Percentiles rank a stretch among this genome's conserved stretches.
Evolutionary conservation across 257 asterid genomes (phyloP).

Genomic region (Gentiana dahurica): DNA sequence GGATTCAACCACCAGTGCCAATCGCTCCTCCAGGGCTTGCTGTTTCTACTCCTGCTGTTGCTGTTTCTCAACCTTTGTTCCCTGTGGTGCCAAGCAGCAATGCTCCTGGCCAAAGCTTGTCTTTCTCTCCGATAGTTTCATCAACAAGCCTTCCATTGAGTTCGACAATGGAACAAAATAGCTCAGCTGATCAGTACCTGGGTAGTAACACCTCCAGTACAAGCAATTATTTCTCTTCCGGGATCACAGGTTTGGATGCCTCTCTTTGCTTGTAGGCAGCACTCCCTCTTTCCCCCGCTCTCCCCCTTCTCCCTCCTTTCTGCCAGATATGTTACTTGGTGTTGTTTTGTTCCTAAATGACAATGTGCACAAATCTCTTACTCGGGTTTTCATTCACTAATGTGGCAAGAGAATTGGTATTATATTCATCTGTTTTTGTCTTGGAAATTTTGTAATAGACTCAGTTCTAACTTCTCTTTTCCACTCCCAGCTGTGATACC

Average conservation of each 20-base stretch:
- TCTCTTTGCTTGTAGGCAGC: too few species aligned
- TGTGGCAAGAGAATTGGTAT: too few species aligned
- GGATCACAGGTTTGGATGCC: slow-evolving; percentile 36
- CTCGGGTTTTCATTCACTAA: too few species aligned
- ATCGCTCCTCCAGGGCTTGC: slow-evolving; percentile 69
- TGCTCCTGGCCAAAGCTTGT: slow-evolving; percentile 36
- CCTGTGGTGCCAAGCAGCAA: slow-evolving; percentile 55
- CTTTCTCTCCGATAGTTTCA: slow-evolving; percentile 40
- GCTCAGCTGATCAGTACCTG: slow-evolving; percentile 27
- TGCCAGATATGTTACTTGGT: too few species aligned
- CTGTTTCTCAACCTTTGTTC: slow-evolving; percentile 71
- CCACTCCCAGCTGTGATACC: slow-evolving; percentile 22
- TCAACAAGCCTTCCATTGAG: slow-evolving; percentile 30
- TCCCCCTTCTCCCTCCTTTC: too few species aligned
- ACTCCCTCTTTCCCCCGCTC: too few species aligned
- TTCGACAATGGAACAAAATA: slow-evolving; percentile 30
- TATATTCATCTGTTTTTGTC: too few species aligned
- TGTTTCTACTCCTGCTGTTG: slow-evolving; percentile 27
- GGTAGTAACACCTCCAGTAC: slow-evolving; percentile 20
- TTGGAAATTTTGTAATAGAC: too few species aligned
- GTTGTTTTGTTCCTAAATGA: too few species aligned
- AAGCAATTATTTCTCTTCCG: slow-evolving; percentile 30
- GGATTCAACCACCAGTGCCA: slow-evolving; percentile 33
- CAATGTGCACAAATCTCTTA: too few species aligned
- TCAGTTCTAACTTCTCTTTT: too few species aligned